Evolutionary conservation across 495 filamentous ascomycete genomes (phyloP).

Genomic region (Penicillium soppii): DNA sequence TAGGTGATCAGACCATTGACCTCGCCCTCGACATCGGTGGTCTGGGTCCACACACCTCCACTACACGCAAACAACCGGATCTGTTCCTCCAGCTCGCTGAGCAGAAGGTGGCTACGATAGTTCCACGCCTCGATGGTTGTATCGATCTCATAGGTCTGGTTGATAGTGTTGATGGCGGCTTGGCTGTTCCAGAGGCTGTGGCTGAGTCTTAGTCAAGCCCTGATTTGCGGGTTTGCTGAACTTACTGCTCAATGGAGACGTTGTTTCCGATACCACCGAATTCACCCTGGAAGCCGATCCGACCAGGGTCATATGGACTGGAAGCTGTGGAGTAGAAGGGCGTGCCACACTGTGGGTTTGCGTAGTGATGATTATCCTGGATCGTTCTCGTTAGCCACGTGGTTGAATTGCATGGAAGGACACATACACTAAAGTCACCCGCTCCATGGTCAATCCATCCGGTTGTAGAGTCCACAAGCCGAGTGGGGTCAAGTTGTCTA

Average conservation of each 20-base stretch:
- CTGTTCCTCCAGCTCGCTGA: conserved; percentile 59
- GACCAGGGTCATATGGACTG: conserved; percentile 54
- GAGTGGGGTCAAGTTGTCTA: conserved; percentile 55
- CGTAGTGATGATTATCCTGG: conserved; percentile 70
- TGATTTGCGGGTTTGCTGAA: not conserved
- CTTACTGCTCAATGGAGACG: conserved; percentile 52
- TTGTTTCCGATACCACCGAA: conserved; percentile 66
- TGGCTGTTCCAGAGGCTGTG: conserved; percentile 56
- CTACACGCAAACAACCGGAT: conserved; percentile 56
- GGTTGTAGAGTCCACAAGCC: conserved; percentile 57
- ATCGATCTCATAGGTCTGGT: conserved; percentile 66
- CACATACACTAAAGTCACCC: conserved; percentile 52
- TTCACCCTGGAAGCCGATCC: conserved; percentile 68
- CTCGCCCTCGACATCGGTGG: conserved; percentile 73
- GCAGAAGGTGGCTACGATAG: conserved; percentile 54
- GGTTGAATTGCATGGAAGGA: not conserved
- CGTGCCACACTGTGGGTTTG: conserved; percentile 67
- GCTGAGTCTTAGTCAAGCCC: not conserved
- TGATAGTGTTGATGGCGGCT: conserved; percentile 54
- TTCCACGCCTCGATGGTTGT: conserved; percentile 58
- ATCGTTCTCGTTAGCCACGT: conserved; percentile 1
- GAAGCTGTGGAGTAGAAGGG: conserved; percentile 58
- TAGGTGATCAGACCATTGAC: conserved; percentile 70
- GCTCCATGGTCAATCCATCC: conserved; percentile 64
- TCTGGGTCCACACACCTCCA: conserved; percentile 63